Evolutionary conservation across 495 filamentous ascomycete genomes (phyloP), one percentile per base, ranked within the genome.

Genomic region (Daldinia childiae): DNA sequence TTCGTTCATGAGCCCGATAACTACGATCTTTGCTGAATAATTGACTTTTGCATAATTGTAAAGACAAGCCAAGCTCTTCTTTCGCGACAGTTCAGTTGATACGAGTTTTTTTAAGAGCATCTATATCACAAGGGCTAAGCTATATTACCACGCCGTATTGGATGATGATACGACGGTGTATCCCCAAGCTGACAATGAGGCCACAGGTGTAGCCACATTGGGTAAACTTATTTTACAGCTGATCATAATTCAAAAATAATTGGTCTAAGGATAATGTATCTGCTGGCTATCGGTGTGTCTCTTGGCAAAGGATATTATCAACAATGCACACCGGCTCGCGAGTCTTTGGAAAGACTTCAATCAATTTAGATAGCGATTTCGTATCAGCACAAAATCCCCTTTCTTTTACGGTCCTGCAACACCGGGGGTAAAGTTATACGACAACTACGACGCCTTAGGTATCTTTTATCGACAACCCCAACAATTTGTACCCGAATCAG

Each of bases 61-160:
- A 26, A 29, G 60, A 19, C 32, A 26, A 29, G 60, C 38, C 24
- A 12, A 30, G 14, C 5, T 41, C 51, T 15, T 43, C 17, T 27
- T 65, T 30, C 0, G 24, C 8, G 9, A 21, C 14, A 39, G 19
- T 62, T 62, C 55, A 17, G 15, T 48, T 27, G 14, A 68, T 68
- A 68, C 64, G 64, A 68, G 50, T 45, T 61, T 32, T 32, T 61
- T 30, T 19, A 38, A 54, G 36, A n/a, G 8, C 9, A 21, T 48
- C 19, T 17, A 14, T 38, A 60, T 52, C 14, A 36, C 34, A 55
- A 17, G 24, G 56, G 5, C 26, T 34, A 17, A 45, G 38, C 12
- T 56, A 61, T 68, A 61, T 48, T 62, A 19, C 26, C 1, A 38
- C 29, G 24, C 14, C 27, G 51, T 36, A 56, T 68, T 61, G 27